Percentiles rank a stretch among this genome's conserved stretches.
These are phyloP conservation scores for Arthrobotrys pseudoclavata DNA, from an alignment of 2,329 filamentous ascomycete genomes.

Conservation along the genomic window DNA sequence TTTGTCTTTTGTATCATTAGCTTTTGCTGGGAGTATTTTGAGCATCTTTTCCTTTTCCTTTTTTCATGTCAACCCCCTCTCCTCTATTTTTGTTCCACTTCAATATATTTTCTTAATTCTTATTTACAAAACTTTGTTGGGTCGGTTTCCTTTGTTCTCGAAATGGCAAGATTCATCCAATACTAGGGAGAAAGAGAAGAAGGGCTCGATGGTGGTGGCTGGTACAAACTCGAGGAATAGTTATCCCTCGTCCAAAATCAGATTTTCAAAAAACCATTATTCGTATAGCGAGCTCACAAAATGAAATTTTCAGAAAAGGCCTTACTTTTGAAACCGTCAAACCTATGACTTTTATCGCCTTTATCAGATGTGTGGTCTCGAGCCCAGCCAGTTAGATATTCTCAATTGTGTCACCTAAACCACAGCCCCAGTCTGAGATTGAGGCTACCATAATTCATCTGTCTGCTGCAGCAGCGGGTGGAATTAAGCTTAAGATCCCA, in stretches of 20 bases:
- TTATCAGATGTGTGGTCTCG: background rate
- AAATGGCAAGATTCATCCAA: constrained; percentile 12
- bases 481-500: constrained; percentile 19
- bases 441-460: background rate
- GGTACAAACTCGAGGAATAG: constrained; percentile 13
- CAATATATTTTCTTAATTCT: constrained; percentile 38
- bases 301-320: background rate
- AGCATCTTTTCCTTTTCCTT: constrained; percentile 3
- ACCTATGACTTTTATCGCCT: too few species aligned
- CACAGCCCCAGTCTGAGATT: background rate
- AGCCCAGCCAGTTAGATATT: background rate
- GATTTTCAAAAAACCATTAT: background rate
- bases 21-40: constrained; percentile 26
- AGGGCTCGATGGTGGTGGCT: background rate
- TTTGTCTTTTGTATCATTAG: constrained; percentile 55
- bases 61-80: background rate
- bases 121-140: constrained; percentile 20
- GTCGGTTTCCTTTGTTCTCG: constrained; percentile 14
- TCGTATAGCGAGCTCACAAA: constrained; percentile 21
- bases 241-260: constrained; percentile 7
- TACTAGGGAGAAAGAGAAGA: background rate
- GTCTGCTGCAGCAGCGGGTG: background rate
- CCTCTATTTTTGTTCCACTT: constrained; percentile 2
- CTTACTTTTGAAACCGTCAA: too few species aligned
- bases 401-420: background rate